Conservation (phyloP, 805 yeast genomes). For the Kuraishia capsulata region DNA sequence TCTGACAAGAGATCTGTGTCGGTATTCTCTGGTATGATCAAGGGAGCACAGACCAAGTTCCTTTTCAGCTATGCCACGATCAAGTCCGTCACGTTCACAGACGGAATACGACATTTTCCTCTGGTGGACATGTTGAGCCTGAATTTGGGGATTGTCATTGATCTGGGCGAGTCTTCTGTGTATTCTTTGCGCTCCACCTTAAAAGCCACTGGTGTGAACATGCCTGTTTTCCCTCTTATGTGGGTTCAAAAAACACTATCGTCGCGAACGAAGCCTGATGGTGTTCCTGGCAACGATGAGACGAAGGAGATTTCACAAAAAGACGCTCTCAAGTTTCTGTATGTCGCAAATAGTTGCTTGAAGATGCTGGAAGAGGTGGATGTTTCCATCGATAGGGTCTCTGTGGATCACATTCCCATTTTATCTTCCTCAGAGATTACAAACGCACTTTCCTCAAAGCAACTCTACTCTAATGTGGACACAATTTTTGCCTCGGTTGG, state of each 20-base stretch:
- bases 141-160: background rate
- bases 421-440: constrained; percentile 7
- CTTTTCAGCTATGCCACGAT: background rate
- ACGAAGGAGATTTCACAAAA: too few relatives aligned
- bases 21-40: background rate
- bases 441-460: constrained; percentile 1
- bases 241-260: background rate
- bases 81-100: background rate
- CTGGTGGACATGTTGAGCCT: background rate
- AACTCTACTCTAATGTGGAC: background rate
- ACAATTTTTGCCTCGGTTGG: constrained; percentile 9
- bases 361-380: constrained; percentile 13
- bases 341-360: background rate
- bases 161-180: background rate
- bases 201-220: background rate
- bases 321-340: background rate
- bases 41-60: background rate
- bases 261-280: background rate
- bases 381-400: constrained; percentile 13
- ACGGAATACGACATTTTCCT: background rate
- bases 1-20: background rate
- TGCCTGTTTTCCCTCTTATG: background rate
- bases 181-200: background rate
- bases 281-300: background rate
- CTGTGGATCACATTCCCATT: constrained; percentile 17